Conservation (phyloP, 2,329 filamentous ascomycete genomes). For the Volutella citrinella region DNA sequence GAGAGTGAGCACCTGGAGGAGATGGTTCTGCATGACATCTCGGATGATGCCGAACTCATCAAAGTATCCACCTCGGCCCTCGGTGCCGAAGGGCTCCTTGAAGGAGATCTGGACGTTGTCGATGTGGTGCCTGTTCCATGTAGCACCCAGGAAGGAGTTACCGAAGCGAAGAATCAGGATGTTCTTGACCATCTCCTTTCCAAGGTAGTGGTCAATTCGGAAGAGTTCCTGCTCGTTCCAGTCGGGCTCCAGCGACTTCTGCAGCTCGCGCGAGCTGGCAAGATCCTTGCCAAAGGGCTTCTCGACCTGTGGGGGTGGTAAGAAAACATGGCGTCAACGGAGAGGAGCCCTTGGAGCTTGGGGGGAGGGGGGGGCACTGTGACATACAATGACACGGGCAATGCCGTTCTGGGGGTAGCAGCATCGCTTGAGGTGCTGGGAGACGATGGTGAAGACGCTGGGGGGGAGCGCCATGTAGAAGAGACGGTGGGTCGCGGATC, state of each 20-base stretch:
- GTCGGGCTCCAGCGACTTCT: slow-evolving; percentile 91
- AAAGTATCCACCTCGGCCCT: slow-evolving; percentile 97
- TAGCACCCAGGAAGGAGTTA: slow-evolving; percentile 97
- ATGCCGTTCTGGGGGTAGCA: slow-evolving; percentile 92
- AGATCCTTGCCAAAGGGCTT: slow-evolving; percentile 99
- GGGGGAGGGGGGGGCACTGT: slow-evolving; percentile 34
- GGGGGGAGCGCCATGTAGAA: slow-evolving; percentile 99
- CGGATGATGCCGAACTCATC: slow-evolving; percentile 99
- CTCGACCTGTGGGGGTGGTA: slow-evolving; percentile 73
- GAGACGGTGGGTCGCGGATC: slow-evolving; percentile 81
- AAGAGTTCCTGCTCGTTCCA: slow-evolving; percentile 99
- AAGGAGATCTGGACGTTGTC: slow-evolving; percentile 99
- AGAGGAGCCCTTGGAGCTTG: too few relatives aligned
- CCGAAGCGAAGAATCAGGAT: slow-evolving; percentile 96
- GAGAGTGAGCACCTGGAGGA: slow-evolving; percentile 92
- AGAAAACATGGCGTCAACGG: too few relatives aligned
- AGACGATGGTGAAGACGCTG: slow-evolving; percentile 96
- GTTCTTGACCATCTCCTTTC: slow-evolving; percentile 99
- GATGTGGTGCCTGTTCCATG: slow-evolving; percentile 99
- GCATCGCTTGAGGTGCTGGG: slow-evolving; percentile 94
- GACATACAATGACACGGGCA: slow-evolving; percentile 79
- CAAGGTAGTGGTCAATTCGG: slow-evolving; percentile 98
- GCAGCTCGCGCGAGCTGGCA: slow-evolving; percentile 87
- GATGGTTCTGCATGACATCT: slow-evolving; percentile 99
- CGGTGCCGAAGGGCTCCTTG: slow-evolving; percentile 98